These are phyloP conservation scores for Ceratobasidium sp. DNA, from an alignment of 1,284 basidiomycete species.

Conservation along the genomic window DNA sequence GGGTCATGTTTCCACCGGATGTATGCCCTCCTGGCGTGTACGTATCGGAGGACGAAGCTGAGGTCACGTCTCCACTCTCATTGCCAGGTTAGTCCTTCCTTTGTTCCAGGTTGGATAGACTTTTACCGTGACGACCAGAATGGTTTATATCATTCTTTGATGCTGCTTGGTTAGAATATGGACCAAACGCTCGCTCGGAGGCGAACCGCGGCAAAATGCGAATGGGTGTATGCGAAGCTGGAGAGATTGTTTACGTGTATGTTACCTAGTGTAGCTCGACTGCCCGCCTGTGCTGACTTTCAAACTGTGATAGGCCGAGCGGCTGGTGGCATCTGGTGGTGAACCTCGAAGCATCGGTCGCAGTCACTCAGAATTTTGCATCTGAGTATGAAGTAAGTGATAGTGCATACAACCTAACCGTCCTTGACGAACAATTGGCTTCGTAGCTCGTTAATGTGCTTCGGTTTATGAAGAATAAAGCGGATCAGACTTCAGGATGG, in stretches of 20 bases:
- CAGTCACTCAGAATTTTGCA: constrained; percentile 55
- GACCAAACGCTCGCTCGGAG: constrained; percentile 44
- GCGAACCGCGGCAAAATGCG: constrained; percentile 47
- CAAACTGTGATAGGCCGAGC: constrained; percentile 40
- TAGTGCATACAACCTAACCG: background rate
- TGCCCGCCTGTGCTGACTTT: background rate
- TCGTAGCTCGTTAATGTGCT: constrained; percentile 48
- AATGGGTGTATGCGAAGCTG: constrained; percentile 51
- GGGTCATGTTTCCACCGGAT: constrained; percentile 53
- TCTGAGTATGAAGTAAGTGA: constrained; percentile 47
- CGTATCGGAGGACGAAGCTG: constrained; percentile 46
- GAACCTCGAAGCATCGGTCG: constrained; percentile 49
- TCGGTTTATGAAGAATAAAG: constrained; percentile 51
- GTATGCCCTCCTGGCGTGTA: constrained; percentile 52
- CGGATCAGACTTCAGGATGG: constrained; percentile 54
- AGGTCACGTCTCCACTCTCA: constrained; percentile 42
- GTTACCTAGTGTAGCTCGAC: constrained; percentile 20
- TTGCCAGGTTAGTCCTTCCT: constrained; percentile 36
- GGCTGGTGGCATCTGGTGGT: constrained; percentile 49
- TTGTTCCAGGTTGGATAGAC: background rate
- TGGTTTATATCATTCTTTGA: constrained; percentile 53
- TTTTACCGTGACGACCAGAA: constrained; percentile 41
- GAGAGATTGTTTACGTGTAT: constrained; percentile 50
- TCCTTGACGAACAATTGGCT: background rate
- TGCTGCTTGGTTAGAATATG: constrained; percentile 48